Conservation (phyloP, 306 rosid species). For the Cyamopsis tetragonoloba region DNA sequence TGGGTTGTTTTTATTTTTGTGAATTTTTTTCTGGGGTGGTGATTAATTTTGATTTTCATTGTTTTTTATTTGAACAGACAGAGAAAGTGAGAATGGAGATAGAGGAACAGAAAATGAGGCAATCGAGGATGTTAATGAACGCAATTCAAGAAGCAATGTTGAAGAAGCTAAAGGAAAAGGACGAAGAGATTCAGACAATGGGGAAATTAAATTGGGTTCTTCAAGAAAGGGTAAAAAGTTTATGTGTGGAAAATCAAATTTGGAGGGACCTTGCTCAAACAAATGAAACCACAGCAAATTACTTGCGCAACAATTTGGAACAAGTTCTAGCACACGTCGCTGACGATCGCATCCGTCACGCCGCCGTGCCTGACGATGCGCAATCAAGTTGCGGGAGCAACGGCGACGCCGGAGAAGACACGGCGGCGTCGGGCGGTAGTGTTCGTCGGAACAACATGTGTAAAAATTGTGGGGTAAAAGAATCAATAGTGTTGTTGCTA, state of each 20-base stretch:
- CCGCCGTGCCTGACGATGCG: slow-evolving; percentile 37
- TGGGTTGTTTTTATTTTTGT: background rate
- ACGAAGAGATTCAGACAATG: slow-evolving; percentile 72
- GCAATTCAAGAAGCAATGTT: slow-evolving; percentile 49
- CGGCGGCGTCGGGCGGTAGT: background rate
- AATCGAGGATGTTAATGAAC: slow-evolving; percentile 47
- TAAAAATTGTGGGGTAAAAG: slow-evolving; percentile 55
- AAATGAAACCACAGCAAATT: slow-evolving; percentile 74
- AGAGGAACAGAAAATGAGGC: slow-evolving; percentile 48
- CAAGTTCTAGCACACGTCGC: slow-evolving; percentile 53
- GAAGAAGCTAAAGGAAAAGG: slow-evolving; percentile 66
- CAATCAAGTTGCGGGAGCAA: slow-evolving; percentile 77
- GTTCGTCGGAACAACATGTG: slow-evolving; percentile 37
- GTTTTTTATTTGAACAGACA: slow-evolving; percentile 35
- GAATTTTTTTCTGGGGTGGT: too few species aligned
- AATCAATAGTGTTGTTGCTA: slow-evolving; percentile 67
- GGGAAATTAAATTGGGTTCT: slow-evolving; percentile 66
- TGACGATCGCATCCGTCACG: slow-evolving; percentile 11
- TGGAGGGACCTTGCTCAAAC: slow-evolving; percentile 79
- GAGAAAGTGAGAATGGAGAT: slow-evolving; percentile 67
- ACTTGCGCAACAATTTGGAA: slow-evolving; percentile 59
- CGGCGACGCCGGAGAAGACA: background rate
- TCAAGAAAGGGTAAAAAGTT: slow-evolving; percentile 53
- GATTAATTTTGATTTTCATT: background rate
- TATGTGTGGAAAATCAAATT: slow-evolving; percentile 68